phyloP scores from a whole-genome alignment of 1,284 basidiomycete species.

The Ceratobasidium sp. region DNA sequence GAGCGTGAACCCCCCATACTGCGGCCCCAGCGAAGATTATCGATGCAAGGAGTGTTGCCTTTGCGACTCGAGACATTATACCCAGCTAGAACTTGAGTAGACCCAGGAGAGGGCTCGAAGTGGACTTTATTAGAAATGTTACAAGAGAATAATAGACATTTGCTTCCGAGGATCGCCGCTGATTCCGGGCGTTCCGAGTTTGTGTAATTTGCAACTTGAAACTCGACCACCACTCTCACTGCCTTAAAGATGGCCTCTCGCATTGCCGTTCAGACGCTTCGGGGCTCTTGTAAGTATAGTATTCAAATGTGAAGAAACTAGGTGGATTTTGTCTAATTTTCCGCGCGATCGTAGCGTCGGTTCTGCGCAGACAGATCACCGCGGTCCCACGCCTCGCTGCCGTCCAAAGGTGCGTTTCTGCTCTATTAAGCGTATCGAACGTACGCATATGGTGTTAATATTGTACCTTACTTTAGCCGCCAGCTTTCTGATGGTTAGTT shows the following conservation, averaged over 20 bases:
- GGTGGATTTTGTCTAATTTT: slow-evolving; percentile 17
- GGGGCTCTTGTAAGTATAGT: slow-evolving; percentile 54
- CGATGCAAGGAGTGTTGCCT: slow-evolving; percentile 80
- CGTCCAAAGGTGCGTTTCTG: slow-evolving; percentile 50
- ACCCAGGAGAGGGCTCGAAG: neutral
- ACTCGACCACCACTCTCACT: slow-evolving; percentile 20
- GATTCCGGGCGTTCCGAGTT: slow-evolving; percentile 28
- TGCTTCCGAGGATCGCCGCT: slow-evolving; percentile 23
- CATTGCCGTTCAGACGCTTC: slow-evolving; percentile 58
- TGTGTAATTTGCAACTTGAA: slow-evolving; percentile 44
- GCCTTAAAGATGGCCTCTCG: slow-evolving; percentile 57
- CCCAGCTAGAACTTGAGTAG: neutral
- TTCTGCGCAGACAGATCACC: slow-evolving; percentile 53
- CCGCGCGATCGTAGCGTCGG: slow-evolving; percentile 47
- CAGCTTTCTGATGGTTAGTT: slow-evolving; percentile 55
- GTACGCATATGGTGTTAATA: slow-evolving; percentile 2
- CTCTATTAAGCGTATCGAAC: neutral
- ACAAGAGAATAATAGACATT: neutral
- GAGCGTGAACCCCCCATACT: slow-evolving; percentile 92
- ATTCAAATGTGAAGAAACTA: neutral
- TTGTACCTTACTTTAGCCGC: slow-evolving; percentile 49
- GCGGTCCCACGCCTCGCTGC: slow-evolving; percentile 54
- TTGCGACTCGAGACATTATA: slow-evolving; percentile 80
- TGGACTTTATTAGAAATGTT: neutral
- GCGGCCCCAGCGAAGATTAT: slow-evolving; percentile 76